Conservation (phyloP, 139 green algal genomes). For the Auxenochlorella protothecoides region DNA sequence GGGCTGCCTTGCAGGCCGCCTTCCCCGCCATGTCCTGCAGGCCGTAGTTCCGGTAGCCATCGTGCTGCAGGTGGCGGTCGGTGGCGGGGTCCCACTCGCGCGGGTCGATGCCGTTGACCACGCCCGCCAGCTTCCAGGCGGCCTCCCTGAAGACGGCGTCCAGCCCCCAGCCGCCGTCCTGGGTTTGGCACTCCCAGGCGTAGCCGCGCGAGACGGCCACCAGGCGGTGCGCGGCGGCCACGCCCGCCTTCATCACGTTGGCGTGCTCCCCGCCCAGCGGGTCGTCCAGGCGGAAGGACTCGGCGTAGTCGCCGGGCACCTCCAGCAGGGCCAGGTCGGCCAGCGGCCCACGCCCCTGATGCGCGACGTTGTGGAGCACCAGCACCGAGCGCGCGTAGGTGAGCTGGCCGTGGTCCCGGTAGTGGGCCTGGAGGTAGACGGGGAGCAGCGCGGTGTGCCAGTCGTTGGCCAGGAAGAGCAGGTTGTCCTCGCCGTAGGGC, state of each 20-base stretch:
- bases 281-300: conserved; percentile 55
- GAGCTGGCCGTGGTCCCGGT: conserved; percentile 90
- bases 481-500: conserved; percentile 76
- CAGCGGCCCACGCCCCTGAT: conserved; percentile 85
- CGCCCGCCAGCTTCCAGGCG: conserved; percentile 68
- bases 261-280: conserved; percentile 93
- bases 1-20: conserved; percentile 70
- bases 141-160: conserved; percentile 66
- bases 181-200: conserved; percentile 93
- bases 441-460: conserved; percentile 88
- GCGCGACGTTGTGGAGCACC: conserved; percentile 89
- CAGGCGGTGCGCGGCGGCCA: conserved; percentile 70
- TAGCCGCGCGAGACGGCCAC: conserved; percentile 82
- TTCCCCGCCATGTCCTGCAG: conserved; percentile 57
- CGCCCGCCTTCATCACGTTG: conserved; percentile 94
- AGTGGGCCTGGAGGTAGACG: conserved; percentile 90
- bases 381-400: conserved; percentile 73
- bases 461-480: conserved; percentile 87
- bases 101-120: conserved; percentile 93
- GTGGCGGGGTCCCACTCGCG: conserved; percentile 63
- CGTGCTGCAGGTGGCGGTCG: conserved; percentile 50
- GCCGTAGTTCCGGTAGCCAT: conserved; percentile 68
- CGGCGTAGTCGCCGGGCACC: conserved; percentile 62
- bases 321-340: conserved; percentile 67
- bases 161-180: conserved; percentile 92